phyloP scores from a whole-genome alignment of 768 basidiomycete genomes.

The Russula foetens region DNA sequence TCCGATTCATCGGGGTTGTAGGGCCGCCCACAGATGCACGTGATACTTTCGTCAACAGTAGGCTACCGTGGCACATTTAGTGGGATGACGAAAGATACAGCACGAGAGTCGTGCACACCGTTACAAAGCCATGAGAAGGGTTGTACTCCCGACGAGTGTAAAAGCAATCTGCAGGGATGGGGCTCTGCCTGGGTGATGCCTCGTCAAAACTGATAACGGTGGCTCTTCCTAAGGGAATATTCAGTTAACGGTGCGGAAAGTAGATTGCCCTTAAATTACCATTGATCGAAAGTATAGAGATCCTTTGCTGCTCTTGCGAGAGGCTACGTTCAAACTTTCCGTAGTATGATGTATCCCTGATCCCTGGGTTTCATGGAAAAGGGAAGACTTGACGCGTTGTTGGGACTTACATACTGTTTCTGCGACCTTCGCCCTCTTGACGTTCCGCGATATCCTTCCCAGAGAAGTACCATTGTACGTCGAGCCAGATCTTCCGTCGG shows the following conservation, averaged over 20 bases:
- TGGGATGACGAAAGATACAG: background rate
- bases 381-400: background rate
- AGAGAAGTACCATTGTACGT: slow-evolving; percentile 4
- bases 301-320: background rate
- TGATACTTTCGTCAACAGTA: background rate
- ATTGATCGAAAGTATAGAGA: slow-evolving; percentile 5
- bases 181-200: background rate
- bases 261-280: background rate
- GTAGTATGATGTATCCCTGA: slow-evolving; percentile 2
- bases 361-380: background rate
- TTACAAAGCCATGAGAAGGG: background rate
- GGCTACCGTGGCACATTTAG: background rate
- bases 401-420: background rate
- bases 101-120: background rate
- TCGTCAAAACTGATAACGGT: background rate
- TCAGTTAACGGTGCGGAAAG: background rate
- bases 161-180: background rate
- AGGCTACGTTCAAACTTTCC: slow-evolving; percentile 14
- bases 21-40: background rate
- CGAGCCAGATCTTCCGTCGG: background rate
- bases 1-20: background rate
- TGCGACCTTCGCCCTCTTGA: background rate
- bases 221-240: slow-evolving; percentile 1
- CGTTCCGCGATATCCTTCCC: slow-evolving; percentile 7
- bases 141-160: slow-evolving; percentile 7